Percentiles rank a stretch among this genome's conserved stretches.
Evolutionary conservation across 2,329 filamentous ascomycete genomes (phyloP).

Genomic region (Curvularia sp.): DNA sequence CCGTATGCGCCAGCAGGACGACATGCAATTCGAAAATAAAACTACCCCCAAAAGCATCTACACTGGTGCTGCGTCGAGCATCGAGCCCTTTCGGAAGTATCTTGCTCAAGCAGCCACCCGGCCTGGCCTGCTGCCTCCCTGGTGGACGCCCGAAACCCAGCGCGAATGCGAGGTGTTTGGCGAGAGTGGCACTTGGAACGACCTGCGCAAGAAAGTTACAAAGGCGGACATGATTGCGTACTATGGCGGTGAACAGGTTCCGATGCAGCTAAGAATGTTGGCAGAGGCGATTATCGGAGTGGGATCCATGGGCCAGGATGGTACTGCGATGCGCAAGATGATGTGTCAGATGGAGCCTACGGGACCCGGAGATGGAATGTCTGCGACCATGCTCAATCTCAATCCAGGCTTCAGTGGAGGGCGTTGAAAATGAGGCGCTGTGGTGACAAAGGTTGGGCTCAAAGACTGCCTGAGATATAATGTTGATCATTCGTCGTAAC

Average conservation of each 20-base stretch:
- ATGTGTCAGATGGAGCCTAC: constrained; percentile 31
- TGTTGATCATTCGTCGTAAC: background rate
- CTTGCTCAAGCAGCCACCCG: constrained; percentile 17
- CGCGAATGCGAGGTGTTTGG: constrained; percentile 31
- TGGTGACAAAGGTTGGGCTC: background rate
- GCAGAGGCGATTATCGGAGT: constrained; percentile 28
- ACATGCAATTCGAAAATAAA: constrained; percentile 25
- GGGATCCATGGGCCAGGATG: constrained; percentile 25
- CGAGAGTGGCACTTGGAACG: constrained; percentile 26
- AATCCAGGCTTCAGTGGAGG: background rate
- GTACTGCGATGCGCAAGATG: constrained; percentile 24
- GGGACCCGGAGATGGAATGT: background rate
- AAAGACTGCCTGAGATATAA: background rate
- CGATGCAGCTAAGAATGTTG: constrained; percentile 41
- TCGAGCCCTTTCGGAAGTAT: constrained; percentile 31
- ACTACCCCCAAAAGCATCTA: constrained; percentile 27
- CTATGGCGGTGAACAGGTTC: constrained; percentile 32
- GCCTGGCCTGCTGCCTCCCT: constrained; percentile 28
- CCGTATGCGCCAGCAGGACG: constrained; percentile 37
- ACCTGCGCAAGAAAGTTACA: constrained; percentile 18
- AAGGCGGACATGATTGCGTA: constrained; percentile 32
- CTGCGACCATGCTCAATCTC: too few species aligned
- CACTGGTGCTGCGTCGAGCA: constrained; percentile 23
- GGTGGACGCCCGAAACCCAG: constrained; percentile 33
- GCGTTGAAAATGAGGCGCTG: too few species aligned